Evolutionary conservation across 164 flowering plant genomes (phyloP), one percentile per base, ranked within the genome.

Genomic region (Kingdonia uniflora): DNA sequence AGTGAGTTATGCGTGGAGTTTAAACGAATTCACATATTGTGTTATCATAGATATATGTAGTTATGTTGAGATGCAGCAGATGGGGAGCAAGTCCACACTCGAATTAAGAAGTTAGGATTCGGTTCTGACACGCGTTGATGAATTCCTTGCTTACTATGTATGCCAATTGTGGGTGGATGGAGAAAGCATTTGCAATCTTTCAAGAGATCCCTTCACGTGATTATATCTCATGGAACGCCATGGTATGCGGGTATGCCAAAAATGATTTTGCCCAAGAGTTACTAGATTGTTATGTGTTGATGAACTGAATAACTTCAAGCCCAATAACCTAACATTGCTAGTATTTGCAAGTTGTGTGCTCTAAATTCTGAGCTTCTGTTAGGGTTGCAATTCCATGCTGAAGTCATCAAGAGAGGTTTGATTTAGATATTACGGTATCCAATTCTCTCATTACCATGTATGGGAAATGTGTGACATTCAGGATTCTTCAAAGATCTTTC

Each of bases 121-220:
- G 49, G 20, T 51, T 63, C 39, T 51, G 71, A 68, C 51, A 55
- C 57, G 12, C 57, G 25, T 21, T 67, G 38, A 63, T 67, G 71
- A 67, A 63, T 63, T 63, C 67, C 11, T 11, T 67, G 19, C 56
- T 67, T 17, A 56, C 71, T 40, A 67, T 67, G 71, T 67, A 67
- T 46, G 48, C 71, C 38, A 59, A 21, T 47, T 59, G 58, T 13
- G 61, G 63, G 39, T 50, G 58, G 61, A 55, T 62, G 58, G 57
- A 67, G 23, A 63, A 62, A 35, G 71, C 71, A 20, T 63, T 46
- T 15, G 11, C 24, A 29, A 44, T 67, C 39, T 67, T 58, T 29
- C 39, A 54, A 13, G 71, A 68, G 45, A 68, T 63, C 45, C 49
- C 58, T 40, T 23, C 15, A 15, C 50, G 39, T 16, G 71, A 68